A percentile compares a stretch with the other conserved stretches of the same genome.
phyloP scores from a whole-genome alignment of 73 alveolate genomes.

The Symbiodinium pilosum region DNA sequence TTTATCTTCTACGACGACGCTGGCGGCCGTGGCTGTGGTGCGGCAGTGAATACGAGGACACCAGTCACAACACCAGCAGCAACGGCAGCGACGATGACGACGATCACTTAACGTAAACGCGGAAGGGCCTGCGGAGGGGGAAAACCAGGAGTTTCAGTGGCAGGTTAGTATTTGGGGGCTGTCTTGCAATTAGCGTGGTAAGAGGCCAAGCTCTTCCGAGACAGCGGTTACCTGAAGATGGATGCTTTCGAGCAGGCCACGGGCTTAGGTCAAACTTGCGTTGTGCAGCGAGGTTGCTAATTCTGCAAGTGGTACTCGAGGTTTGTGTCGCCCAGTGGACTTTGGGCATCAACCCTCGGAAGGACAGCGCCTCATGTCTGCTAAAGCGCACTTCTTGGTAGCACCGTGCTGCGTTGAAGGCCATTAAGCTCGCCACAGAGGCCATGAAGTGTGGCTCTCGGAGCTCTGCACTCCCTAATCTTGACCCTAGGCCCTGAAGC shows the following conservation, averaged over 20 bases:
- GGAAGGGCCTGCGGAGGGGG: not conserved
- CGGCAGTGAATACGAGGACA: too few species aligned
- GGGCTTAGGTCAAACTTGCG: not conserved
- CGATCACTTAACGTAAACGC: too few species aligned
- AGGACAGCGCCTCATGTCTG: conserved; percentile 3
- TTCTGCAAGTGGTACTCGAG: not conserved
- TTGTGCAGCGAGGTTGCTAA: too few species aligned
- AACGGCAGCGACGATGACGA: too few species aligned
- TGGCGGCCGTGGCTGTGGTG: too few species aligned
- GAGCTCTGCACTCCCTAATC: too few species aligned
- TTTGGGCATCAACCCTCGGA: conserved; percentile 77
- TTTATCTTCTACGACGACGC: too few species aligned
- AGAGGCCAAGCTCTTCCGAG: conserved; percentile 64
- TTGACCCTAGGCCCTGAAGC: too few species aligned
- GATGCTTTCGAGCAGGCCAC: conserved; percentile 59
- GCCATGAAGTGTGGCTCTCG: conserved; percentile 37
- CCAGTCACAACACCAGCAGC: too few species aligned
- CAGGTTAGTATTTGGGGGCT: not conserved
- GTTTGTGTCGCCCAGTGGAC: conserved; percentile 86
- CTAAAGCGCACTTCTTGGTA: too few species aligned
- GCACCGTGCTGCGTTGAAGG: not conserved
- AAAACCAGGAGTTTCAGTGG: not conserved
- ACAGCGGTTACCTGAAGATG: conserved; percentile 43
- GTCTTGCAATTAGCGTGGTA: not conserved
- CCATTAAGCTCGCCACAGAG: conserved; percentile 57